Evolutionary conservation across 208 protist genomes (phyloP).

Genomic region (Naegleria fowleri): DNA sequence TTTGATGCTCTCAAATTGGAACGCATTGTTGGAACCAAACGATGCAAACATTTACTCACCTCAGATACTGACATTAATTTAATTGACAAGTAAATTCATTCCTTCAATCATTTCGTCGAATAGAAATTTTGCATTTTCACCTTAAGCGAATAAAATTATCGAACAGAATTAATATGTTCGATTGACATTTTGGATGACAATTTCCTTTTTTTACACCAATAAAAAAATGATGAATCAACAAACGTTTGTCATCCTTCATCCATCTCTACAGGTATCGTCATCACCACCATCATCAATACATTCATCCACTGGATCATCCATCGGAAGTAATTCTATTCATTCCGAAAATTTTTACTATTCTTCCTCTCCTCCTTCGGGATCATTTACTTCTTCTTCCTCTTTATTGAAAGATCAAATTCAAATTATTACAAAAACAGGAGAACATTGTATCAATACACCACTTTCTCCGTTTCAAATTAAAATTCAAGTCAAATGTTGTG

Average conservation of each 20-base stretch:
- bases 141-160: too few species aligned
- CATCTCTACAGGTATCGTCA: too few species aligned
- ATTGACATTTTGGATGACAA: too few species aligned
- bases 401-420: neutral
- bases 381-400: too few species aligned
- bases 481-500: conserved; percentile 14
- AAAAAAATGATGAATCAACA: neutral
- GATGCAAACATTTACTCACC: conserved; percentile 53
- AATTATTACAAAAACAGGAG: neutral
- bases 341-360: neutral
- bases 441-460: neutral
- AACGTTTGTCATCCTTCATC: neutral
- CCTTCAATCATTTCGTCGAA: too few species aligned
- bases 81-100: conserved; percentile 46
- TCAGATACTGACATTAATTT: conserved; percentile 55
- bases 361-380: too few species aligned
- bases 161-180: too few species aligned
- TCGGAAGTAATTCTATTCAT: neutral
- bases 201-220: too few species aligned
- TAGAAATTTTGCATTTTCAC: too few species aligned
- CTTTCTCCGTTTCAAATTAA: neutral
- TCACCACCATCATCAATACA: too few species aligned
- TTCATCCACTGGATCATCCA: too few species aligned
- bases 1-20: conserved; percentile 84
- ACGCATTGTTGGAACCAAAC: conserved; percentile 72